These are phyloP conservation scores for Teunomyces lycoperdinae DNA, from an alignment of 805 yeast genomes.

Conservation along the genomic window DNA sequence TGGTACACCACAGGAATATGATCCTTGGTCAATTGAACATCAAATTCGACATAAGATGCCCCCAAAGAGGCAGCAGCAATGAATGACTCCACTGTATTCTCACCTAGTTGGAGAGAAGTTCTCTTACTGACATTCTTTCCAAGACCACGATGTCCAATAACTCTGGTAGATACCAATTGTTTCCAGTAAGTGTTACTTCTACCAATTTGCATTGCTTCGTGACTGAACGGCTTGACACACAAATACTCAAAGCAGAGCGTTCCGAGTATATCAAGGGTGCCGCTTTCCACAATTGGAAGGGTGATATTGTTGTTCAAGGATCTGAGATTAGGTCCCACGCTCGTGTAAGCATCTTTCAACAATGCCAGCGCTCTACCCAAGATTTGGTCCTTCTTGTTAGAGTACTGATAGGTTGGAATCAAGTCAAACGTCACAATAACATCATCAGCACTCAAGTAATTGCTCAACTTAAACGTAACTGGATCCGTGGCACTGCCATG, in stretches of 20 bases:
- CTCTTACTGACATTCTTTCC: constrained; percentile 78
- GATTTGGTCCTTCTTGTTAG: constrained; percentile 36
- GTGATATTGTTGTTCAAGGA: constrained; percentile 65
- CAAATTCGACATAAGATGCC: constrained; percentile 95
- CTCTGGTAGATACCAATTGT: constrained; percentile 80
- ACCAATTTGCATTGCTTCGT: constrained; percentile 61
- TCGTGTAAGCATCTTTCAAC: constrained; percentile 57
- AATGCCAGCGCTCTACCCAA: constrained; percentile 85
- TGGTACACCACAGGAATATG: constrained; percentile 90
- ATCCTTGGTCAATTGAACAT: constrained; percentile 92
- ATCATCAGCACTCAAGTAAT: constrained; percentile 45
- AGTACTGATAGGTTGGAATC: constrained; percentile 78
- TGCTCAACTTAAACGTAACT: constrained; percentile 61
- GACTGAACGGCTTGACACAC: constrained; percentile 68
- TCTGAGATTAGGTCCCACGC: constrained; percentile 65
- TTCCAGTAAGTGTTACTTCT: constrained; percentile 87
- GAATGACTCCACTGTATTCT: constrained; percentile 91
- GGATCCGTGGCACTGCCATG: constrained; percentile 70
- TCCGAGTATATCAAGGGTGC: constrained; percentile 74
- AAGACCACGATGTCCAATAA: constrained; percentile 93
- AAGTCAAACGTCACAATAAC: constrained; percentile 74
- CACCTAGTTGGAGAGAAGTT: constrained; percentile 86
- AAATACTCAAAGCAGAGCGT: constrained; percentile 71
- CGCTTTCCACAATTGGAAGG: constrained; percentile 72
- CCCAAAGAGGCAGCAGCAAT: constrained; percentile 96